phyloP scores from a whole-genome alignment of 306 rosid species.

The Cyamopsis tetragonoloba region DNA sequence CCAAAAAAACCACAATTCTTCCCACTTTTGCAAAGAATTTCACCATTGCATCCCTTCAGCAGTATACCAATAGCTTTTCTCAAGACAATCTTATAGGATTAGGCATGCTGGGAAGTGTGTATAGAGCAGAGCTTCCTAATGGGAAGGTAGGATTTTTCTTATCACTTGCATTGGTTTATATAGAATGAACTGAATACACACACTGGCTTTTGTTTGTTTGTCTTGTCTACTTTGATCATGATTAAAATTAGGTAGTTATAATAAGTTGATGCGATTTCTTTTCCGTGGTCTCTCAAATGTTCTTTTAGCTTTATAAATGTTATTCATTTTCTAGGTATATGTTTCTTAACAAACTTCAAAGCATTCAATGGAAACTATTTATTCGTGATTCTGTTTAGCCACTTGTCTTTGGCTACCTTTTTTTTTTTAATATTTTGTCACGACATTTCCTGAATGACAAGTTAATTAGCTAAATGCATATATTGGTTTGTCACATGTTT shows the following conservation, averaged over 20 bases:
- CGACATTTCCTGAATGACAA: not conserved
- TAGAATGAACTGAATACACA: not conserved
- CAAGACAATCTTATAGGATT: conserved; percentile 72
- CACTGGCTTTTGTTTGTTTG: not conserved
- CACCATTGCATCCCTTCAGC: conserved; percentile 86
- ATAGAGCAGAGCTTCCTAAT: conserved; percentile 74
- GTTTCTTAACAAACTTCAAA: not conserved
- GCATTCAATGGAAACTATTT: not conserved
- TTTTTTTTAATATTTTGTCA: not conserved
- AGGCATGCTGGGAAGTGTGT: conserved; percentile 84
- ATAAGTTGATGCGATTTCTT: not conserved
- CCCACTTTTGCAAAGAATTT: conserved; percentile 57
- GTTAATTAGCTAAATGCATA: not conserved
- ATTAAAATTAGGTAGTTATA: conserved; percentile 7
- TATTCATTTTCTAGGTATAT: not conserved
- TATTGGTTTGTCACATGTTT: not conserved
- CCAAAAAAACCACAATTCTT: conserved; percentile 27
- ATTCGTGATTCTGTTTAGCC: not conserved
- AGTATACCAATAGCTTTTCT: conserved; percentile 85
- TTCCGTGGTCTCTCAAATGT: not conserved
- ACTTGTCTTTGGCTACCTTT: not conserved
- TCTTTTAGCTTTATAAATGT: not conserved
- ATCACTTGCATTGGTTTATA: conserved; percentile 15
- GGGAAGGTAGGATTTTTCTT: conserved; percentile 67
- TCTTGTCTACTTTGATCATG: not conserved